Evolutionary conservation across 805 yeast genomes (phyloP).

Genomic region (Pichia californica): DNA sequence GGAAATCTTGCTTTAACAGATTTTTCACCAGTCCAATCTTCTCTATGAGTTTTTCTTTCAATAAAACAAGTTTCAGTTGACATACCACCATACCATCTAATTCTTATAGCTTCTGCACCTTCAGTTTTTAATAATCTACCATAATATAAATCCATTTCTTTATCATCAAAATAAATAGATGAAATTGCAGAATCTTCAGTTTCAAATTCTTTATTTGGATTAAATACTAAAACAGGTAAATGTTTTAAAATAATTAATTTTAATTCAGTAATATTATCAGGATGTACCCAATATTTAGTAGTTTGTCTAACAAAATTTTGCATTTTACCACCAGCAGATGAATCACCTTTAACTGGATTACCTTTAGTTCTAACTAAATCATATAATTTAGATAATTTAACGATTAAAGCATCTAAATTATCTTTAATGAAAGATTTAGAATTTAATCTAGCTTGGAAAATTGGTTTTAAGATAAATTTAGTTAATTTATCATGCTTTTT

Average conservation of each 20-base stretch:
- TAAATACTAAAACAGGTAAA: conserved; percentile 94
- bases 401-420: conserved; percentile 83
- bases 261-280: conserved; percentile 94
- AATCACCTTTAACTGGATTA: conserved; percentile 89
- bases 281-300: conserved; percentile 98
- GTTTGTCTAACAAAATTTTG: conserved; percentile 98
- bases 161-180: conserved; percentile 91
- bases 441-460: conserved; percentile 87
- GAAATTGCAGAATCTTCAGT: conserved; percentile 93
- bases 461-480: conserved; percentile 73
- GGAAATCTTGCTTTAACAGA: conserved; percentile 97
- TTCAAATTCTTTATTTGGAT: conserved; percentile 93
- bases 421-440: conserved; percentile 95
- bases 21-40: conserved; percentile 99
- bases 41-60: conserved; percentile 96
- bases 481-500: conserved; percentile 96
- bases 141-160: conserved; percentile 81
- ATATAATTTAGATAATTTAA: conserved; percentile 80
- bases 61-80: conserved; percentile 84
- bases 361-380: conserved; percentile 95
- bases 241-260: conserved; percentile 89
- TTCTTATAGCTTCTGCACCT: conserved; percentile 97
- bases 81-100: conserved; percentile 99
- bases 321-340: conserved; percentile 96
- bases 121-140: conserved; percentile 94